Evolutionary conservation across 306 rosid species (phyloP), one percentile per base, ranked within the genome.

Genomic region (Vigna mungo): DNA sequence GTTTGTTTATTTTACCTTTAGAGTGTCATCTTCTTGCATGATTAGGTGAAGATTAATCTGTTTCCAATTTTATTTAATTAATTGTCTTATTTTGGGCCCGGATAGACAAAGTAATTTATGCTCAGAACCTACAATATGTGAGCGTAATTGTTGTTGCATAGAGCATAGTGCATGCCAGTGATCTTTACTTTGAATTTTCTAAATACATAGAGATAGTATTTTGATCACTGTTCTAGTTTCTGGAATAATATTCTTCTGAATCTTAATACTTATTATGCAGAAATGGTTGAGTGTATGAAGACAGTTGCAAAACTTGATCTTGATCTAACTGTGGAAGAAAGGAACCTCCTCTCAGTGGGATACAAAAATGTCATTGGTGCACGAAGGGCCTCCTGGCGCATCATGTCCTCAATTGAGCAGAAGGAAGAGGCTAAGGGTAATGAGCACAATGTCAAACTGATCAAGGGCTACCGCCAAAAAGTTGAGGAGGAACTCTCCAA

Each of bases 331-430:
- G 95, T 94, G 77, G 98, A 94, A 79, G 98, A 94, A 89, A 94
- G 98, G 87, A 94, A 94, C 88, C 96, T 94, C 71, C 97, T 94
- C 11, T 94, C 98, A 14, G 98, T 94, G 56, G 98, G 98, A 68
- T 94, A 94, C 88, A 94, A 94, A 81, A 94, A 94, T 53, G 98
- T 94, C 58, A 94, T 94, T 59, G 98, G 98, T 68, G 98, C 98
- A 48, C 76, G 97, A 47, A 81, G 98, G 71, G 98, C 98, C 61
- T 94, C 98, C 6, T 94, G 98, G 98, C 96, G 98, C 20, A 94
- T 94, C 30, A 94, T 94, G 98, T 92, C 98, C 49, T 94, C 98
- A 52, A 94, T 94, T 81, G 97, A 94, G 87, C 98, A 94, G 83
- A 94, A 90, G 88, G 98, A 94, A 85, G 98, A 94, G 86, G 84